Percentiles rank a stretch among this genome's conserved stretches.
Conservation (phyloP, 768 basidiomycete genomes). For the Boletales sp. region DNA sequence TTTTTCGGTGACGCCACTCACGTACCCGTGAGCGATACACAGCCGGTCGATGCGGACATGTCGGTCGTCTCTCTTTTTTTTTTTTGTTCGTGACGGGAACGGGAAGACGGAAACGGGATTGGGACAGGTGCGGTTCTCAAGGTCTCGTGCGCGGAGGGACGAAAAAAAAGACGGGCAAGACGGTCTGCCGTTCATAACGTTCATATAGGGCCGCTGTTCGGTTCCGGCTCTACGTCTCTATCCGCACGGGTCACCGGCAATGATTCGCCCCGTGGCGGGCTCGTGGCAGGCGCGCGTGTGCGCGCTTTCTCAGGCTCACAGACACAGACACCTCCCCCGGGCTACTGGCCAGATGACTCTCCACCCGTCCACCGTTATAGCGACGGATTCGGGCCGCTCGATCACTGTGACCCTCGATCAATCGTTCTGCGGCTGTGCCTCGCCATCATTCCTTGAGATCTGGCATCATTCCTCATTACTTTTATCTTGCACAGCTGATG, state of each 20-base stretch:
- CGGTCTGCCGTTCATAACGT: neutral
- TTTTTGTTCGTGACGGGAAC: too few relatives aligned
- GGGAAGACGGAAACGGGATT: neutral
- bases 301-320: too few relatives aligned
- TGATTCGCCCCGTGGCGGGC: too few relatives aligned
- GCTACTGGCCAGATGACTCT: too few relatives aligned
- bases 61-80: neutral
- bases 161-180: neutral
- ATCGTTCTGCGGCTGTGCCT: neutral
- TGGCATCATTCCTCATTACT: too few relatives aligned
- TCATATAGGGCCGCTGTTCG: slow-evolving; percentile 8
- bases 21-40: slow-evolving; percentile 18
- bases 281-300: too few relatives aligned
- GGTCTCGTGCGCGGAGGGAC: neutral
- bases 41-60: slow-evolving; percentile 10
- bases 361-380: too few relatives aligned
- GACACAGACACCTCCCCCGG: too few relatives aligned
- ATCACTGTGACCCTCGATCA: neutral
- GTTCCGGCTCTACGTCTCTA: slow-evolving; percentile 10
- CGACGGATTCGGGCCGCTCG: neutral
- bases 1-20: neutral
- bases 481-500: too few relatives aligned
- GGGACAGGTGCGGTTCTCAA: neutral
- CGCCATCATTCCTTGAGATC: neutral
- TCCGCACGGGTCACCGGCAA: neutral